phyloP scores from a whole-genome alignment of 2,329 filamentous ascomycete species.

The Sporothrix globosa region DNA sequence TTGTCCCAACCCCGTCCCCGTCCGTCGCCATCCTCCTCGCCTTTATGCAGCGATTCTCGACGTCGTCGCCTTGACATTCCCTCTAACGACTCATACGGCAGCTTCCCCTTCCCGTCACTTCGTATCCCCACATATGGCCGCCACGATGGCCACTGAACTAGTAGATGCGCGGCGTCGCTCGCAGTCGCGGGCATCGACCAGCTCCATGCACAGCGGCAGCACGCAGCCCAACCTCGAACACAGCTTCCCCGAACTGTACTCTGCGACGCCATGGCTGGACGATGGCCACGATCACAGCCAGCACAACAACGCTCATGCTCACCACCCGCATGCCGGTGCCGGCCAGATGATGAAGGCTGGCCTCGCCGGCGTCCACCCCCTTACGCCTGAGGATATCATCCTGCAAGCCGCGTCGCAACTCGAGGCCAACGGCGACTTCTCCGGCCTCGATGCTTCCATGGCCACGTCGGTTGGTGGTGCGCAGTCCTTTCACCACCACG shows the following conservation, averaged over 20 bases:
- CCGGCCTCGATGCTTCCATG: constrained; percentile 54
- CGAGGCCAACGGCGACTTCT: constrained; percentile 53
- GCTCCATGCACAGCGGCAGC: constrained; percentile 58
- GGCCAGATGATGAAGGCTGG: constrained; percentile 44
- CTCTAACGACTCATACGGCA: neutral
- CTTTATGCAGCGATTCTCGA: neutral
- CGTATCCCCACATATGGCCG: constrained; percentile 37
- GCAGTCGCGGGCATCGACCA: constrained; percentile 59
- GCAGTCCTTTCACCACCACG: constrained; percentile 48
- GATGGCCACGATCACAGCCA: constrained; percentile 45
- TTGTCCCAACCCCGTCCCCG: constrained; percentile 2
- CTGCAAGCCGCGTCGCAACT: constrained; percentile 61
- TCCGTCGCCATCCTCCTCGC: constrained; percentile 23
- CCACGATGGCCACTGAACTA: constrained; percentile 38
- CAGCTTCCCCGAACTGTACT: constrained; percentile 52
- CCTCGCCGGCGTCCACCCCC: constrained; percentile 44
- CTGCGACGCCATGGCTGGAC: constrained; percentile 53
- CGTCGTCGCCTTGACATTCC: neutral
- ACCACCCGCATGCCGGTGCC: constrained; percentile 51
- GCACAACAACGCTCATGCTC: constrained; percentile 51
- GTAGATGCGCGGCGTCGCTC: constrained; percentile 55
- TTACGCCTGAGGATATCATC: constrained; percentile 63
- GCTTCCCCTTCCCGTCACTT: constrained; percentile 11
- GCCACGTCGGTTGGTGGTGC: constrained; percentile 50
- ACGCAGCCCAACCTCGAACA: constrained; percentile 58